These are phyloP conservation scores for Monosporascus sp. DNA, from an alignment of 2,329 filamentous ascomycete genomes.

Conservation along the genomic window DNA sequence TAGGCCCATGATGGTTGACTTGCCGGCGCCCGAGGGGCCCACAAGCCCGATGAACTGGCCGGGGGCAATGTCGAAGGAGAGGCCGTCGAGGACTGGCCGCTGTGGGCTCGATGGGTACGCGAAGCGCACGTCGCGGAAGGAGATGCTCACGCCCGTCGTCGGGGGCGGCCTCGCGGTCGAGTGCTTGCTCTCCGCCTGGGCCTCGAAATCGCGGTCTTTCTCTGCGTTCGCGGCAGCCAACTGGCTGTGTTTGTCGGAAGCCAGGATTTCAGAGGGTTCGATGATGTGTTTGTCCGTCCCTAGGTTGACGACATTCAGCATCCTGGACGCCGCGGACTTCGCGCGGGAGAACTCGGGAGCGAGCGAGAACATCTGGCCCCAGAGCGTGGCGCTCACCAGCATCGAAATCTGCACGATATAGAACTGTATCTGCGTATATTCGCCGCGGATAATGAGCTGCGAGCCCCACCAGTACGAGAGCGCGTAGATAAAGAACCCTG, in stretches of 20 bases:
- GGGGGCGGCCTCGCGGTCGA: constrained; percentile 5
- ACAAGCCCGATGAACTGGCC: constrained; percentile 60
- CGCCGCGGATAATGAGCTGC: constrained; percentile 52
- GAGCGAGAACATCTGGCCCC: constrained; percentile 59
- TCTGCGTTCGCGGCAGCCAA: not conserved
- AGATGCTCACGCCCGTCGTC: constrained; percentile 38
- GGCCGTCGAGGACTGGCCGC: constrained; percentile 47
- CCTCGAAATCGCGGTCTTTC: constrained; percentile 32
- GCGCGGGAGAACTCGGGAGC: constrained; percentile 59
- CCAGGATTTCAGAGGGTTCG: constrained; percentile 9
- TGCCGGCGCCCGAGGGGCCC: constrained; percentile 61
- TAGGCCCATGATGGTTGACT: constrained; percentile 58
- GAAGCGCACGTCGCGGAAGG: constrained; percentile 57
- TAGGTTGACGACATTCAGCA: constrained; percentile 31
- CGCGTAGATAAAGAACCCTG: constrained; percentile 54
- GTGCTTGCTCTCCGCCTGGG: constrained; percentile 23
- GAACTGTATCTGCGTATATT: constrained; percentile 52
- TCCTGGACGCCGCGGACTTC: constrained; percentile 43
- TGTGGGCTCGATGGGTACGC: constrained; percentile 60
- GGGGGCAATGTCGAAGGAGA: constrained; percentile 51
- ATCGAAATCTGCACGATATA: constrained; percentile 58
- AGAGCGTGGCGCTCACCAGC: constrained; percentile 55
- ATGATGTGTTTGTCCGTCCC: constrained; percentile 21
- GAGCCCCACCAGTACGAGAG: constrained; percentile 65
- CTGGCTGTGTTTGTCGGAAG: not conserved